Conservation (phyloP, 257 asterid genomes). For the Osmanthus fragrans region DNA sequence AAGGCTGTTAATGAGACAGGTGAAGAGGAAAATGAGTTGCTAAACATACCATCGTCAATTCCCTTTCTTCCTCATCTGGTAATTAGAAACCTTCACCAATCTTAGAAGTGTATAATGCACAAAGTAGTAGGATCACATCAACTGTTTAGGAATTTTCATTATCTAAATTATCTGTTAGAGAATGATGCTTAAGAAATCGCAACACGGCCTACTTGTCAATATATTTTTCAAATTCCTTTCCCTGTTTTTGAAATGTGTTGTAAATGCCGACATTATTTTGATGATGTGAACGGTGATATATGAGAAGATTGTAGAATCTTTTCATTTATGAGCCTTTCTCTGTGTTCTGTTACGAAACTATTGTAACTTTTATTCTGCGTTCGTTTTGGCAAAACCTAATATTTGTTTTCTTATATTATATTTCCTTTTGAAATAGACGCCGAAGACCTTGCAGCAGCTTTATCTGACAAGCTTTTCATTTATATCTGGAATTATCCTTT, state of each 20-base stretch:
- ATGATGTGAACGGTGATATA: neutral
- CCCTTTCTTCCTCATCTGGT: conserved; percentile 94
- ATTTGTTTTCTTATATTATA: neutral
- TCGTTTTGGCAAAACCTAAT: conserved; percentile 14
- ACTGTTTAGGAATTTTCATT: neutral
- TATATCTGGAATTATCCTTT: conserved; percentile 74
- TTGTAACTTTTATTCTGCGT: neutral
- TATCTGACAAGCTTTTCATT: conserved; percentile 81
- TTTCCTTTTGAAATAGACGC: conserved; percentile 55
- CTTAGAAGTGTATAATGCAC: neutral
- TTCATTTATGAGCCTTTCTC: neutral
- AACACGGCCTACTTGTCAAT: neutral
- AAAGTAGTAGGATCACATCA: neutral
- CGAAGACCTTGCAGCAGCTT: conserved; percentile 80
- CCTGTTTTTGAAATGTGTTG: neutral
- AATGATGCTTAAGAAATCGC: neutral
- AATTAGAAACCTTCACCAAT: conserved; percentile 27
- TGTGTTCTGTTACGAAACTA: neutral
- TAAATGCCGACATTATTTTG: neutral
- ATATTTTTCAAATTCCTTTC: neutral
- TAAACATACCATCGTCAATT: conserved; percentile 80
- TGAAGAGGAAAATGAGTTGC: conserved; percentile 78
- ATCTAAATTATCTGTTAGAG: neutral
- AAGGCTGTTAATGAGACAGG: conserved; percentile 29
- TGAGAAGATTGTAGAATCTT: neutral